Percentiles rank a stretch among this genome's conserved stretches.
Evolutionary conservation across 2,329 filamentous ascomycete genomes (phyloP).

Genomic region (Saccharata proteae): DNA sequence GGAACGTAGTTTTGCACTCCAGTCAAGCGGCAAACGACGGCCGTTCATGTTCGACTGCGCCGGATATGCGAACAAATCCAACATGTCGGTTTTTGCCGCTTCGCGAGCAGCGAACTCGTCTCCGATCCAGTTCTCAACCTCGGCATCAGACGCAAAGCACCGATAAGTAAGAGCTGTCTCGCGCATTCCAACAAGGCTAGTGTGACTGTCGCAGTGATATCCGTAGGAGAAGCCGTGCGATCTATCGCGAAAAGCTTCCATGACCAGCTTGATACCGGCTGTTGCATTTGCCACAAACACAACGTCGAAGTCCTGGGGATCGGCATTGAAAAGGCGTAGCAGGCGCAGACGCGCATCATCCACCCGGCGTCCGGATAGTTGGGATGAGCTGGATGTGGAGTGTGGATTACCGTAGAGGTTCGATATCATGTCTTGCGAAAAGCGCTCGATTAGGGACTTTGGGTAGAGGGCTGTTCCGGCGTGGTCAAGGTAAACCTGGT

Average conservation of each 20-base stretch:
- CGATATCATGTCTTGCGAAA: constrained; percentile 64
- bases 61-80: constrained; percentile 62
- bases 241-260: constrained; percentile 60
- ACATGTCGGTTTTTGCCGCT: constrained; percentile 17
- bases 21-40: constrained; percentile 57
- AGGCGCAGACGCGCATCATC: constrained; percentile 63
- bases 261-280: constrained; percentile 75
- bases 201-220: constrained; percentile 78
- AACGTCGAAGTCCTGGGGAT: constrained; percentile 71
- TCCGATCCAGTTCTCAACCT: constrained; percentile 54
- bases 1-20: constrained; percentile 37
- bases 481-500: constrained; percentile 78
- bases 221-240: constrained; percentile 66
- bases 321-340: constrained; percentile 67
- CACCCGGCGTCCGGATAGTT: constrained; percentile 59
- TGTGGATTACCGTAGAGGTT: constrained; percentile 87
- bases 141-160: constrained; percentile 53
- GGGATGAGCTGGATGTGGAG: constrained; percentile 71
- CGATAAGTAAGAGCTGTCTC: constrained; percentile 51
- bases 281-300: constrained; percentile 91
- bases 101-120: constrained; percentile 17
- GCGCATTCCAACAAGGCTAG: constrained; percentile 71
- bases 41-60: constrained; percentile 93
- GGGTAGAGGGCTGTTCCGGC: constrained; percentile 80
- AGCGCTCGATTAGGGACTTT: constrained; percentile 68